phyloP scores from a whole-genome alignment of 1,284 basidiomycete genomes.

The Ganoderma sp. region DNA sequence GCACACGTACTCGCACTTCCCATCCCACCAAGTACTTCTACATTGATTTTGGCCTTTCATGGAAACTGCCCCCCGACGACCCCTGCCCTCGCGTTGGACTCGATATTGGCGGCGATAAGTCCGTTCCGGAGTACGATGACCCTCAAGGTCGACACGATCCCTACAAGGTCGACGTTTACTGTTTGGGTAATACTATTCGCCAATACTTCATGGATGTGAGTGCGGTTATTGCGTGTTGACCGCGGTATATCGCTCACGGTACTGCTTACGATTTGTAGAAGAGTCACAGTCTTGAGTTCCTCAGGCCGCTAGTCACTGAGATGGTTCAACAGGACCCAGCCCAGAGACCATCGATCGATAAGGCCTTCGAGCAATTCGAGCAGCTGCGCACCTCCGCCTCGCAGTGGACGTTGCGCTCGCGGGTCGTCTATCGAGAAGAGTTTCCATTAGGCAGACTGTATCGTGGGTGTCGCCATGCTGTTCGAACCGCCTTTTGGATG shows the following conservation, averaged over 20 bases:
- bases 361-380: slow-evolving; percentile 12
- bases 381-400: background rate
- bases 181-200: slow-evolving; percentile 42
- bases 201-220: slow-evolving; percentile 31
- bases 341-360: slow-evolving; percentile 35
- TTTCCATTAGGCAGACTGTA: background rate
- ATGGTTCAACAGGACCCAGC: slow-evolving; percentile 40
- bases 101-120: background rate
- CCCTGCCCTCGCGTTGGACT: background rate
- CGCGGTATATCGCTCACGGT: slow-evolving; percentile 19
- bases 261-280: slow-evolving; percentile 30
- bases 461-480: background rate
- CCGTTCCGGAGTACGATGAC: background rate
- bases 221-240: slow-evolving; percentile 23
- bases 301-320: slow-evolving; percentile 39
- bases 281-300: slow-evolving; percentile 38
- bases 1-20: slow-evolving; percentile 33
- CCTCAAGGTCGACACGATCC: slow-evolving; percentile 25
- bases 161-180: slow-evolving; percentile 40
- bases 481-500: background rate
- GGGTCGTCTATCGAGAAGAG: slow-evolving; percentile 11
- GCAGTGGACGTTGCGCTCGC: slow-evolving; percentile 21
- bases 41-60: slow-evolving; percentile 45
- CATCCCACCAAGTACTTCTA: slow-evolving; percentile 41
- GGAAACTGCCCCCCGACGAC: slow-evolving; percentile 33